Evolutionary conservation across 2,329 filamentous ascomycete species (phyloP), one percentile per base, ranked within the genome.

Genomic region (Aaosphaeria pasadenensis): DNA sequence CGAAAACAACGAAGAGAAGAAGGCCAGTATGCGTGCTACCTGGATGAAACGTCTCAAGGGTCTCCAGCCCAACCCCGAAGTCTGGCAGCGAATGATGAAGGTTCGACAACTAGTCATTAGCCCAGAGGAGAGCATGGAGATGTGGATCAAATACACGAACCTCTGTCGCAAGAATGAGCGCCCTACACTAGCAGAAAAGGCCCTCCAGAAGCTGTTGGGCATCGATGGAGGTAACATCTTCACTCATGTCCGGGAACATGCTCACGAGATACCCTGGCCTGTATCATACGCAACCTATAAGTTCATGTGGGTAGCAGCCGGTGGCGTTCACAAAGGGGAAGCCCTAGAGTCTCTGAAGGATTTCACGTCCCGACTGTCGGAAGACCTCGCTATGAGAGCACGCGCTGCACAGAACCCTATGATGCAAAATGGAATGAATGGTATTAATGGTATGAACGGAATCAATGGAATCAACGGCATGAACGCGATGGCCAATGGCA

Each of bases 121-220:
- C 1, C 92, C 95, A 0, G 84, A 84, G 32, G 91, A 99, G 68
- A 96, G 96, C 63, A 90, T 95, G 78, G 89, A 95, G 62, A 99
- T 99, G 91, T 96, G 91, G 85, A 97, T 99, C 77, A 99, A 99
- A 69, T 99, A 96, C 68, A 89, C 94, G 62, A 99, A 97, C 62
- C 83, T 99, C 5, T 99, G 95, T 71, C 88, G 95, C 62, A 99
- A 99, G 71, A 96, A 92, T 40, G 88, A 90, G 49, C 87, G 94
- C 30, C 91, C 92, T 79, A 92, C 94, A 7, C 81, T 99, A 43
- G 94, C 94, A 1, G 94, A 99, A 73, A 95, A 96, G 73, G 95
- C 91, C 7, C 76, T 99, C 45, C 91, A 94, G 67, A 89, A 90
- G 52, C 78, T 99, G n/a, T 87, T 96, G 47, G 75, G 70, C 41